Evolutionary conservation across 225 moss, liverwort and hornwort genomes (phyloP), one percentile per base, ranked within the genome.

Genomic region (Sphagnum contortum): DNA sequence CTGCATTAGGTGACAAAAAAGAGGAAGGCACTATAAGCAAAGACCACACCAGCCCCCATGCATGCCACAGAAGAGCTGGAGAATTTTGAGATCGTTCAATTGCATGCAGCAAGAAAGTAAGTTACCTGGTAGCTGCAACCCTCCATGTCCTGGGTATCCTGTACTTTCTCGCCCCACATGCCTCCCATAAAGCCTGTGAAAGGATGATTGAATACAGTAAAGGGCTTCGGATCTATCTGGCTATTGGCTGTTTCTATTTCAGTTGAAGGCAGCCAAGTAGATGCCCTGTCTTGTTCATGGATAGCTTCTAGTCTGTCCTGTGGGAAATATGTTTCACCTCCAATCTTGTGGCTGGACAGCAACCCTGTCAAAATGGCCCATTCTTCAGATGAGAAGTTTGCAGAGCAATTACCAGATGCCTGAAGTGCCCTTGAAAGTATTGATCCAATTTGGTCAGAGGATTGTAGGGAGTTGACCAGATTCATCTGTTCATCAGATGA

Each of bases 121-220:
- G 29, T 29, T 49, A 68, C 70, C 67, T 67, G 79, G 69, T 69
- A 46, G 56, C 70, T 74, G 13, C 75, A 78, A 59, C 68, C 81
- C 60, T 81, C 66, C 12, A 58, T 89, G 0, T 71, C 58, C 70
- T 69, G 67, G 56, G 48, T 80, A 63, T 62, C 74, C 44, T 72
- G 79, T 71, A 63, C 64, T 60, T 71, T 73, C 60, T 80, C 76
- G 8, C 84, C 80, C 93, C 93, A 93, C 77, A 88, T 90, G 74
- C 77, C 88, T 59, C 80, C 74, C 67, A 94, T 74, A 73, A 91
- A 87, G 46, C 91, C 91, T 46, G 81, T 64, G 50, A 91, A 91
- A 3, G 94, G 84, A 75, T 93, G 90, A 71, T 76, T 79, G 61
- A 93, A 86, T 50, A 81, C 74, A 9, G 90, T 86, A 68, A 70